Base-by-base conservation (phyloP, 352 stramenopile genomes). In the Pythium brachiatum region DNA sequence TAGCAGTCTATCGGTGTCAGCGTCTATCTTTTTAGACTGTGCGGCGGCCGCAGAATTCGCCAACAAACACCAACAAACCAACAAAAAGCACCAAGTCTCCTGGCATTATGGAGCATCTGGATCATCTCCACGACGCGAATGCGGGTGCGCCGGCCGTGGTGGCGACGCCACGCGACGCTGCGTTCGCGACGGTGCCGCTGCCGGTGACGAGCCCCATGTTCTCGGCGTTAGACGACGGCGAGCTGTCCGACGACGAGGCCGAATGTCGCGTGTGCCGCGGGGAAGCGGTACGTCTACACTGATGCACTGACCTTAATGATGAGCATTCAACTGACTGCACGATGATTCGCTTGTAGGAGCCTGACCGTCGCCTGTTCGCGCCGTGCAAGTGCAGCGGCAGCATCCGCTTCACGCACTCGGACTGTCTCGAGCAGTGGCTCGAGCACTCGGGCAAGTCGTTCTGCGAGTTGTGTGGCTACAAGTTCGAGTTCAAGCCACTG, bases 361-460 rank as follows among this genome's bases (percentile, higher is more conserved):
- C 76, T 0, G 84, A 75, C 9, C 79, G 84, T 3, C 86, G 81
- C 4, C 70, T 95, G 23, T 94, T 94, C 64, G 81, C 81, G 56
- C 86, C 86, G 15, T 98, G 95, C 69, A 97, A 97, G 75, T 98
- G 95, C 72, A 97, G 90, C 29, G 95, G 95, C 31, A 97, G 89
- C 44, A 98, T 98, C 64, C 91, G 92, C 34, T 90, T 96, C 68
- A 96, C 88, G 26, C 95, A 98, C 76, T 93, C 96, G 54, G 93
- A 98, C 66, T 98, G 95, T 54, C 78, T 98, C 48, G 88, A 94
- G 64, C 94, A 96, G 25, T 98, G 95, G 95, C 82, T 98, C 31
- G 81, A 88, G 61, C 90, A 98, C 55, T 97, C 88, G 36, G 81
- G 88, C 64, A 97, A 96, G 64, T 83, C 83, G 53, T 94, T 86